phyloP scores from a whole-genome alignment of 192 early-diverging fungal genomes.

The Powellomyces hirtus region DNA sequence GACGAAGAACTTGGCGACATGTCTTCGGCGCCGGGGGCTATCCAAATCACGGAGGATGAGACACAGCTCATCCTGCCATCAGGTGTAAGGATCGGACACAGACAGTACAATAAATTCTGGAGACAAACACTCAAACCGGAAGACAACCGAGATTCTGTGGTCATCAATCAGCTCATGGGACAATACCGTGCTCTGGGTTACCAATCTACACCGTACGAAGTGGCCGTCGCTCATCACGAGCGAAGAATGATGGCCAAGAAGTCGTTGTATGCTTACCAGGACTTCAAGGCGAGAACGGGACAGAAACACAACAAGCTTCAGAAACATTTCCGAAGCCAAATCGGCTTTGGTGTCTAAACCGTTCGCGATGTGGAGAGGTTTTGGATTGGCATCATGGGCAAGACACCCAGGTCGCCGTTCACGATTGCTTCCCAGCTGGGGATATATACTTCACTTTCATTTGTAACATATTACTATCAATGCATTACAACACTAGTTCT shows the following conservation, averaged over 20 bases:
- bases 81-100: conserved; percentile 78
- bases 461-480: too few relatives aligned
- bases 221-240: conserved; percentile 40
- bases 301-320: conserved; percentile 73
- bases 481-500: too few relatives aligned
- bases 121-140: conserved; percentile 65
- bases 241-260: conserved; percentile 55
- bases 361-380: too few relatives aligned
- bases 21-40: conserved; percentile 5
- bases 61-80: conserved; percentile 84
- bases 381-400: too few relatives aligned
- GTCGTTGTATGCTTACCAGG: conserved; percentile 49
- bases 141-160: conserved; percentile 67
- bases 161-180: conserved; percentile 76
- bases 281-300: conserved; percentile 60
- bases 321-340: conserved; percentile 81
- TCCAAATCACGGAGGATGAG: conserved; percentile 70
- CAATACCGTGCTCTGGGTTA: conserved; percentile 58
- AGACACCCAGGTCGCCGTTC: too few relatives aligned
- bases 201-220: conserved; percentile 28
- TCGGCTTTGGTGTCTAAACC: conserved; percentile 52
- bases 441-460: too few relatives aligned
- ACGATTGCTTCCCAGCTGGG: too few relatives aligned
- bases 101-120: conserved; percentile 78
- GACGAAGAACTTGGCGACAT: conserved; percentile 36